A percentile compares a stretch with the other conserved stretches of the same genome.
Evolutionary conservation across 1,284 basidiomycete species (phyloP).

Genomic region (Leccinum solheimii): DNA sequence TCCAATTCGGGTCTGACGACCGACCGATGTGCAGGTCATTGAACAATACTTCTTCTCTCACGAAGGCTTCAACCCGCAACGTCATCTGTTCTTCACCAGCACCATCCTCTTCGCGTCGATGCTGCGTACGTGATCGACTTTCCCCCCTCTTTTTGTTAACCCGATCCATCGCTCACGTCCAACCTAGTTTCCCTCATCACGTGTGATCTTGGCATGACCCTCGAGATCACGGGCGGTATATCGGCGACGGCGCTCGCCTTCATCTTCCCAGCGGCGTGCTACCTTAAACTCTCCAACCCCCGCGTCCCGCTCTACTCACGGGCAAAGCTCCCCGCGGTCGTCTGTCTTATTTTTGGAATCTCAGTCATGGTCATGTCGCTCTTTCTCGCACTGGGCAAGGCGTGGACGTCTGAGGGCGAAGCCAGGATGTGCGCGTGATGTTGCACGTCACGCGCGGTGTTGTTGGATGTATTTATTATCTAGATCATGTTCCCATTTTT

Average conservation of each 20-base stretch:
- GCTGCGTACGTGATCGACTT: constrained; percentile 56
- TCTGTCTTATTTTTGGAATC: constrained; percentile 74
- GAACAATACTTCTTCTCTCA: constrained; percentile 93
- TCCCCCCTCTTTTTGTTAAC: neutral
- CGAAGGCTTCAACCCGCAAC: constrained; percentile 73
- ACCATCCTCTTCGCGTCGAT: constrained; percentile 83
- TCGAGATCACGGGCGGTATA: constrained; percentile 95
- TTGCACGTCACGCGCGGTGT: constrained; percentile 37
- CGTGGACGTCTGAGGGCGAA: constrained; percentile 70
- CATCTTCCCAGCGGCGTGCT: constrained; percentile 90
- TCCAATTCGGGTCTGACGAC: constrained; percentile 9
- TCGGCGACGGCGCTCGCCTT: constrained; percentile 94
- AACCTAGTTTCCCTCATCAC: constrained; percentile 83
- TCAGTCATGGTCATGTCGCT: constrained; percentile 81
- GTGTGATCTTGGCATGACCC: constrained; percentile 95
- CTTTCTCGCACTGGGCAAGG: constrained; percentile 71
- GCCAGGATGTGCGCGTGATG: constrained; percentile 64
- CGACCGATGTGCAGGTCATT: constrained; percentile 59
- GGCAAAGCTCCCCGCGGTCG: constrained; percentile 71
- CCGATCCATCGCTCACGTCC: neutral
- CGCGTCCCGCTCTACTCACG: constrained; percentile 64
- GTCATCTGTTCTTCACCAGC: constrained; percentile 92
- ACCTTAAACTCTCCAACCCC: constrained; percentile 69
- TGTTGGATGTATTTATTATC: constrained; percentile 15
- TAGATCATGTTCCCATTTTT: constrained; percentile 7